Evolutionary conservation across 2,329 filamentous ascomycete genomes (phyloP), one percentile per base, ranked within the genome.

Genomic region (Fusarium aywerte): DNA sequence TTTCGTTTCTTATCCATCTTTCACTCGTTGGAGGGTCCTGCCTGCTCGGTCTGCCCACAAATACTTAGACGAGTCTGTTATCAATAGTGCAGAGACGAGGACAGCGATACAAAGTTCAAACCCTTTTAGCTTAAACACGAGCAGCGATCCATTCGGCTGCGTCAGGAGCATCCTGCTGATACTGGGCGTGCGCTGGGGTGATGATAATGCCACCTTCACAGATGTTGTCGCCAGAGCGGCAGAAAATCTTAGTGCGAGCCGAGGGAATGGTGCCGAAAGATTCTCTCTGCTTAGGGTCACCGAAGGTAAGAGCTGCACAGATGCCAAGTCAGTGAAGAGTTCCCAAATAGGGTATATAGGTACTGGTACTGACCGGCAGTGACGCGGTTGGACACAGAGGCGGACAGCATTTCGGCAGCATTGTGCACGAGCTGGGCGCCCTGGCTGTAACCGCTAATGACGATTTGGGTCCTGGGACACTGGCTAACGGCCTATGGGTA

Each of bases 391-490:
- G 55, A 47, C 11, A 47, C 32, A n/a, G 20, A 29, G 1, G 13
- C 12, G 9, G 25, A 45, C 4, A 58, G 18, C 11, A 27, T 57
- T 9, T 16, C 21, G 3, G 51, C 55, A 13, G 25, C 25, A 12
- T 39, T 45, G 11, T 58, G 51, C 9, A 58, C 25, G 5, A 57
- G 12, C 7, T 32, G 32, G 4, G 39, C 55, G 3, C 55, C 55
- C 7, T 27, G 32, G 7, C 55, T 58, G 32, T 57, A 44, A 5
- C 55, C 51, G 5, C 27, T 32, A 10, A 58, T 27, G 9, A 58
- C 23, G 16, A 58, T 58, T 15, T 58, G 27, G 4, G 55, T 57
- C 6, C 13, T 25, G 9, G 55, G 51, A 3, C 55, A 58, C 32
- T 39, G 27, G 6, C 9, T 57, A 6, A 32, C 39, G 15, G 55